A percentile compares a stretch with the other conserved stretches of the same genome.
Conservation (phyloP, 148 eudicot genomes). For the Camellia lanceoleosa region DNA sequence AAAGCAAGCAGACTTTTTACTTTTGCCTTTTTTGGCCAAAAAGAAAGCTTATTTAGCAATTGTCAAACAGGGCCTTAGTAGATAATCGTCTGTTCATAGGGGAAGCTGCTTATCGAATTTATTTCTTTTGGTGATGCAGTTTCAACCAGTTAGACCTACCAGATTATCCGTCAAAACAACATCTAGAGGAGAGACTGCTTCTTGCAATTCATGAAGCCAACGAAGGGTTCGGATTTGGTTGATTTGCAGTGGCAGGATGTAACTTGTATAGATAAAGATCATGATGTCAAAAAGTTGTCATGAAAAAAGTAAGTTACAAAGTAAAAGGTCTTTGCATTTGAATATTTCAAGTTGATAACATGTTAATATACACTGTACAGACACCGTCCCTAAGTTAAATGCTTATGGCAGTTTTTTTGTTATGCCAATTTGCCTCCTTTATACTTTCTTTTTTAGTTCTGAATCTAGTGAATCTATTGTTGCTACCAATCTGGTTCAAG, state of each 20-base stretch:
- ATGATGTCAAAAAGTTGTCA: slow-evolving; percentile 18
- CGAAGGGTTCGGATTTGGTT: slow-evolving; percentile 97
- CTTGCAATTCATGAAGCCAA: slow-evolving; percentile 95
- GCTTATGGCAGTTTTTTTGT: slow-evolving; percentile 18
- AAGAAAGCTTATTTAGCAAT: too few relatives aligned
- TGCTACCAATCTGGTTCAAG: not conserved
- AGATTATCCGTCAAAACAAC: slow-evolving; percentile 88
- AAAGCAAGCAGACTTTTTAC: too few relatives aligned
- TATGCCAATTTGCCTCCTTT: slow-evolving; percentile 7
- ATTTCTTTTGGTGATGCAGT: slow-evolving; percentile 39
- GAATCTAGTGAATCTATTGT: not conserved
- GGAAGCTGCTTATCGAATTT: not conserved
- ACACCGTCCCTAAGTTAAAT: not conserved
- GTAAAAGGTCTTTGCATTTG: slow-evolving; percentile 14
- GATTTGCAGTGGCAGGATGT: slow-evolving; percentile 13
- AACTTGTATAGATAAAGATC: slow-evolving; percentile 29
- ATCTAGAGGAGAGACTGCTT: slow-evolving; percentile 77
- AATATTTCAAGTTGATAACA: slow-evolving; percentile 16
- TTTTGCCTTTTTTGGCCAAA: too few relatives aligned
- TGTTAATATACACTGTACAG: slow-evolving; percentile 40
- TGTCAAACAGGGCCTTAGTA: not conserved
- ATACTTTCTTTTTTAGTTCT: not conserved
- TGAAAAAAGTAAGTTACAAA: not conserved
- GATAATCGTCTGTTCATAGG: not conserved
- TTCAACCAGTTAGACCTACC: slow-evolving; percentile 93